Evolutionary conservation across 2,329 filamentous ascomycete genomes (phyloP).

Genomic region (Aspergillus transmontanensis): DNA sequence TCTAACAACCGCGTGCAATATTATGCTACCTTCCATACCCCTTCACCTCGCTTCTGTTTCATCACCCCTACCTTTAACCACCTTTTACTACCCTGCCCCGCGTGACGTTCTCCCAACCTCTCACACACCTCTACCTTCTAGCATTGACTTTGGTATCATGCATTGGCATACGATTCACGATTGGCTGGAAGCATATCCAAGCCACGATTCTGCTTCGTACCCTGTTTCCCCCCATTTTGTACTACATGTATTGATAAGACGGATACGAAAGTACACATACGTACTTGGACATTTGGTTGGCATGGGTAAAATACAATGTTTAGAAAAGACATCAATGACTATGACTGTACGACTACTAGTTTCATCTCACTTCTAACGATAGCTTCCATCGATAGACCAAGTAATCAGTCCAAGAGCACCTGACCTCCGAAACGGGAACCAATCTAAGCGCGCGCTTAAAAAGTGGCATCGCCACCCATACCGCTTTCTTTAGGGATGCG

Average conservation of each 20-base stretch:
- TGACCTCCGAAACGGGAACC: not conserved
- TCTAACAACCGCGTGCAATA: not conserved
- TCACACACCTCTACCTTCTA: not conserved
- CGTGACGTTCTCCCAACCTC: not conserved
- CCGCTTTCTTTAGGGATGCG: not conserved
- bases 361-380: not conserved
- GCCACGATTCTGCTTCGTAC: constrained; percentile 9
- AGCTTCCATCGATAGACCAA: not conserved
- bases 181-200: not conserved
- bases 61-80: constrained; percentile 1
- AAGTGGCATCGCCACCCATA: constrained; percentile 19
- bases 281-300: constrained; percentile 17
- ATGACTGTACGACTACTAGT: constrained; percentile 38
- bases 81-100: not conserved
- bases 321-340: constrained; percentile 29
- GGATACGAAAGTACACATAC: constrained; percentile 16
- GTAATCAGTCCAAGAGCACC: not conserved
- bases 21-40: constrained; percentile 4
- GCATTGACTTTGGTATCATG: constrained; percentile 2
- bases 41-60: not conserved
- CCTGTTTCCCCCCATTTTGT: constrained; percentile 17
- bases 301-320: constrained; percentile 26
- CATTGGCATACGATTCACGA: constrained; percentile 2
- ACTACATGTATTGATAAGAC: constrained; percentile 29
- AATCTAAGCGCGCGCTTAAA: constrained; percentile 24